Base-by-base conservation (phyloP, 176 grass and related monocot genomes). In the Musa troglodytarum region DNA sequence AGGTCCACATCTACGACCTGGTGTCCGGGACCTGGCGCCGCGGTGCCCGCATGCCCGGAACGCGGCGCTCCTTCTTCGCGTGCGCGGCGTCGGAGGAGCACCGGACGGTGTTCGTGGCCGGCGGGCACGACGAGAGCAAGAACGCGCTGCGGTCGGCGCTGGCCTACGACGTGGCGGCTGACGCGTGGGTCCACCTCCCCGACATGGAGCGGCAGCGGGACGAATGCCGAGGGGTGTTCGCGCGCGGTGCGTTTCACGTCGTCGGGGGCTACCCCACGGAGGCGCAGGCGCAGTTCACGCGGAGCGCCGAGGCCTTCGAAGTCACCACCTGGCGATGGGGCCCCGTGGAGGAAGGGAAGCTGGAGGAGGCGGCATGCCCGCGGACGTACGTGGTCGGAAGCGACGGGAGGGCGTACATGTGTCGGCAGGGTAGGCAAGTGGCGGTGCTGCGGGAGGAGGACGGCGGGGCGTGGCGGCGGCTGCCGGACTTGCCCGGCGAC, bases 81-180 rank as follows among this genome's bases (percentile, higher is more conserved):
- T 88, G 87, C 76, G 89, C 83, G 2, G 87, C 81, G 16, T 82
- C 83, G 2, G 81, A 66, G 9, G 51, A 21, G 15, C 29, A 52
- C 1, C 75, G 76, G 28, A 51, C 50, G 22, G 85, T 96, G 78
- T 92, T 78, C 73, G 83, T 92, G 15, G 87, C 89, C 12, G 93
- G 89, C 52, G 93, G 93, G n/a, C 93, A 92, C 80, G 93, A 96
- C 63, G 80, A 88, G 70, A 81, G 88, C 78, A 96, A 96, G 75
- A 92, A 96, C 81, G 93, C 89, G 15, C 85, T 96, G 11, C 82
- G 82, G 21, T 90, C 87, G 16, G 93, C 87, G 24, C 29, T 92
- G n/a, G 87, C 87, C 12, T 96, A 92, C 78, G 81, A 90, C 74
- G 85, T 81, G 21, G 83, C 85, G 0, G 54, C 65, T 43, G 83